phyloP scores from a whole-genome alignment of 2,329 filamentous ascomycete genomes.

The Verticillium zaregamsianum region DNA sequence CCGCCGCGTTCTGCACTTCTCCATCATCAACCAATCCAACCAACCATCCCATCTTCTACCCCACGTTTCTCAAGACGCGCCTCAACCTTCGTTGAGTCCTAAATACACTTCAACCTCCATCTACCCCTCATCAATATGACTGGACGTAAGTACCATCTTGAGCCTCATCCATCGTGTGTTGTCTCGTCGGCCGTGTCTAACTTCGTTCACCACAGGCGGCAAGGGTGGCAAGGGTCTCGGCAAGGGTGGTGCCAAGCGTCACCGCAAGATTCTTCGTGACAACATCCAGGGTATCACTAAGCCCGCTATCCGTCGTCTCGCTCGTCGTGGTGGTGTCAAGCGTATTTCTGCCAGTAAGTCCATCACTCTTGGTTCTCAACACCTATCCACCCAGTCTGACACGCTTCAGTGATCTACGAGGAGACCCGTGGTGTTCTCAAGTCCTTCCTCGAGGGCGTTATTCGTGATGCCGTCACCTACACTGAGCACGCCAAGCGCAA shows the following conservation, averaged over 20 bases:
- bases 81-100: not conserved
- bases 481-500: conserved; percentile 79
- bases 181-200: not conserved
- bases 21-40: conserved; percentile 4
- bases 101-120: not conserved
- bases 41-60: not conserved
- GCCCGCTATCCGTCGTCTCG: conserved; percentile 96
- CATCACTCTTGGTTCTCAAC: not conserved
- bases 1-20: not conserved
- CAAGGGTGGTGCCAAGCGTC: conserved; percentile 97
- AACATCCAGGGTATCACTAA: conserved; percentile 99
- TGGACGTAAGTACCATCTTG: conserved; percentile 58
- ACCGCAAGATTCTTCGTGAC: conserved; percentile 98
- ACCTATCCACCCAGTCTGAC: conserved; percentile 8
- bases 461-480: conserved; percentile 74
- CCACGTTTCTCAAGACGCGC: not conserved
- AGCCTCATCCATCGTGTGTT: not conserved
- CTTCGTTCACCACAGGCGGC: conserved; percentile 54
- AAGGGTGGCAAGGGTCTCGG: conserved; percentile 97
- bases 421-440: conserved; percentile 74
- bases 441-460: conserved; percentile 74
- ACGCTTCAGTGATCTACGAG: conserved; percentile 64
- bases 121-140: conserved; percentile 53
- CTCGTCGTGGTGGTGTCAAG: conserved; percentile 99
- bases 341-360: conserved; percentile 91